These are phyloP conservation scores for Penicillium sp. DNA, from an alignment of 2,329 filamentous ascomycete genomes.

Conservation along the genomic window DNA sequence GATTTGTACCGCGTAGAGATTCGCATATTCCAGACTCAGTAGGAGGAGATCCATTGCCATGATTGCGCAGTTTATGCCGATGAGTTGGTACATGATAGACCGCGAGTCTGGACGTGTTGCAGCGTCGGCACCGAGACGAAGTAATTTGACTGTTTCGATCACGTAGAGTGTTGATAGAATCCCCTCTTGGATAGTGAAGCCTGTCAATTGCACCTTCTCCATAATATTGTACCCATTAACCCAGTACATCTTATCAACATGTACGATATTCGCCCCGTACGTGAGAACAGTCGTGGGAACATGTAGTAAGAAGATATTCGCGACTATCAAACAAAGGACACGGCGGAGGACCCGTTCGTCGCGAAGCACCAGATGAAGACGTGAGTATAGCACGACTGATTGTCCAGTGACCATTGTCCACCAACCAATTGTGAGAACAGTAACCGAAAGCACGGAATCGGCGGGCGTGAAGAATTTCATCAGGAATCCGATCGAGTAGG, in stretches of 20 bases:
- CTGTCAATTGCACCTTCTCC: conserved; percentile 52
- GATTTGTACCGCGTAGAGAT: conserved; percentile 46
- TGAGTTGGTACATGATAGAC: conserved; percentile 49
- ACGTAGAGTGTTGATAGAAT: conserved; percentile 57
- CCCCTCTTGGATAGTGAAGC: conserved; percentile 52
- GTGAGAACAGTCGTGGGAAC: conserved; percentile 60
- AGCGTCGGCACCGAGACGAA: conserved; percentile 38
- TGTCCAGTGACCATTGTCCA: conserved; percentile 66
- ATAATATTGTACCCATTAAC: conserved; percentile 49
- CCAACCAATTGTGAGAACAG: conserved; percentile 59
- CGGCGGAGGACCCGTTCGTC: conserved; percentile 54
- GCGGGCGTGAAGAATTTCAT: conserved; percentile 44
- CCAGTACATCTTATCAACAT: conserved; percentile 30
- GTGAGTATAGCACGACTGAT: conserved; percentile 65
- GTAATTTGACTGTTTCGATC: conserved; percentile 56
- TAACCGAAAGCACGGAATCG: conserved; percentile 39
- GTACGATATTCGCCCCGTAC: conserved; percentile 46
- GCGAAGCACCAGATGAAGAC: conserved; percentile 63
- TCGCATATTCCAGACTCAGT: conserved; percentile 46
- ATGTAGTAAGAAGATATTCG: conserved; percentile 59
- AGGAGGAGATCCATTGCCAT: conserved; percentile 51
- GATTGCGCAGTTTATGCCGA: conserved; percentile 52
- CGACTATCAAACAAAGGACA: conserved; percentile 62
- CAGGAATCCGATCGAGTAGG: conserved; percentile 48
- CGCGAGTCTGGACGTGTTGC: conserved; percentile 29